phyloP scores from a whole-genome alignment of 495 filamentous ascomycete species.

The Penicillium ucsense region DNA sequence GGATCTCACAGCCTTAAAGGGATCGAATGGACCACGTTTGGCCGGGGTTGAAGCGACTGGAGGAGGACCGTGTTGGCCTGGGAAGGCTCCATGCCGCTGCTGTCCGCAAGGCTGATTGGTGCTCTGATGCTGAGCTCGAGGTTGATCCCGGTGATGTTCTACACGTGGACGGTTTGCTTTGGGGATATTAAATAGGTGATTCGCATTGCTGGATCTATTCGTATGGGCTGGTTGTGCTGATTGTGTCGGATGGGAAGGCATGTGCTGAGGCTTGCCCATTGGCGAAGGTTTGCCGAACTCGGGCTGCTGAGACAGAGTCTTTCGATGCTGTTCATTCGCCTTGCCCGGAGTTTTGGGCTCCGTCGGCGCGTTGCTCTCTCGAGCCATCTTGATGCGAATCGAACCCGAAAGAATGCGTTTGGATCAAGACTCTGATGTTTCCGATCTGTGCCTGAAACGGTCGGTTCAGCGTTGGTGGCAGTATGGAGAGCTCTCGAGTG shows the following conservation, averaged over 20 bases:
- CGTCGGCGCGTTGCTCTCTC: constrained; percentile 31
- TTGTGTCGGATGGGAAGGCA: constrained; percentile 12
- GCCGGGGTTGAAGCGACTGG: constrained; percentile 11
- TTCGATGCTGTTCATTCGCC: constrained; percentile 18
- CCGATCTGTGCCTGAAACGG: too few species aligned
- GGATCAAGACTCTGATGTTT: too few species aligned
- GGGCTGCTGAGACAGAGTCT: constrained; percentile 25
- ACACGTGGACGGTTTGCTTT: constrained; percentile 36
- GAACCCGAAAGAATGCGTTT: neutral
- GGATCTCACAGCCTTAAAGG: constrained; percentile 34
- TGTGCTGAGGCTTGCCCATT: constrained; percentile 32
- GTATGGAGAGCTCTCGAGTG: too few species aligned
- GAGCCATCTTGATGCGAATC: constrained; percentile 23
- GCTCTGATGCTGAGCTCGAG: constrained; percentile 12
- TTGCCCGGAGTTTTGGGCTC: constrained; percentile 25
- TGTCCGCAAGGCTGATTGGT: constrained; percentile 9
- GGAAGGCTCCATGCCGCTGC: constrained; percentile 7
- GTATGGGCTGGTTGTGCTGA: constrained; percentile 28
- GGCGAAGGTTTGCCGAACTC: constrained; percentile 54
- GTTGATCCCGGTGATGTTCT: constrained; percentile 37
- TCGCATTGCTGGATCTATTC: constrained; percentile 21
- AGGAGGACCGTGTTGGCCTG: constrained; percentile 11
- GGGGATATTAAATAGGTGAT: constrained; percentile 43
- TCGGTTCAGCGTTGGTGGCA: too few species aligned
- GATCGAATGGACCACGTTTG: constrained; percentile 27